phyloP scores from a whole-genome alignment of 2,329 filamentous ascomycete genomes.

The Catunica adiposa region DNA sequence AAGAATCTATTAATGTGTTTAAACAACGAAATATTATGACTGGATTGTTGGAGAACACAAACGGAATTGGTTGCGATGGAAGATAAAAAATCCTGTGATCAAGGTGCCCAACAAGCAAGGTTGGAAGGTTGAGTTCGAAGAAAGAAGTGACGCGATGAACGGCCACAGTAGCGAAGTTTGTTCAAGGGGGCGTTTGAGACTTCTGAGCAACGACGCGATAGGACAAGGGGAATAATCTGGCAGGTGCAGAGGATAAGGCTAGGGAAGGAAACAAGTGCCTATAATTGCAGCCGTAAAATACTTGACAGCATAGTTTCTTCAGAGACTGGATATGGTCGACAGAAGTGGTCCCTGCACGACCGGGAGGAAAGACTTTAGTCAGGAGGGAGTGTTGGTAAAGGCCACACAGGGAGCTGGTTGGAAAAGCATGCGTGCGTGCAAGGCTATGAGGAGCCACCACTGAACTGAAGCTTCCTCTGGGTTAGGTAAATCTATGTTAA shows the following conservation, averaged over 20 bases:
- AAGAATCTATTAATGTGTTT: too few relatives aligned
- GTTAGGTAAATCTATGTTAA: too few relatives aligned
- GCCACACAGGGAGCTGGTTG: not conserved
- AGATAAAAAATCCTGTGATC: not conserved
- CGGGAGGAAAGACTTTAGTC: not conserved
- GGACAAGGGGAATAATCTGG: slow-evolving; percentile 4
- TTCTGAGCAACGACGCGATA: slow-evolving; percentile 1
- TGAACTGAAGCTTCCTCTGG: too few relatives aligned
- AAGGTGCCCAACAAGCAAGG: not conserved
- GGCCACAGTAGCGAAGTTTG: slow-evolving; percentile 1
- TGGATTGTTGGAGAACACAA: too few relatives aligned
- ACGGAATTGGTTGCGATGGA: too few relatives aligned
- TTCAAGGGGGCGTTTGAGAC: not conserved
- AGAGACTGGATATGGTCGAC: not conserved
- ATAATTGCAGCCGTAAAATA: not conserved
- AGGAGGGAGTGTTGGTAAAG: not conserved
- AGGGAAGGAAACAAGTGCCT: not conserved
- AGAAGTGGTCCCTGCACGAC: not conserved
- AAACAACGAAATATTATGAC: too few relatives aligned
- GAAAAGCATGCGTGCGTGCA: not conserved
- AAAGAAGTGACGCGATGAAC: slow-evolving; percentile 1
- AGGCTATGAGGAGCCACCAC: not conserved
- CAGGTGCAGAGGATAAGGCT: slow-evolving; percentile 6
- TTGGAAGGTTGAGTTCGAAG: not conserved
- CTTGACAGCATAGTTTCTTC: not conserved